Evolutionary conservation across 495 filamentous ascomycete genomes (phyloP).

Genomic region (Bombardia bombarda): DNA sequence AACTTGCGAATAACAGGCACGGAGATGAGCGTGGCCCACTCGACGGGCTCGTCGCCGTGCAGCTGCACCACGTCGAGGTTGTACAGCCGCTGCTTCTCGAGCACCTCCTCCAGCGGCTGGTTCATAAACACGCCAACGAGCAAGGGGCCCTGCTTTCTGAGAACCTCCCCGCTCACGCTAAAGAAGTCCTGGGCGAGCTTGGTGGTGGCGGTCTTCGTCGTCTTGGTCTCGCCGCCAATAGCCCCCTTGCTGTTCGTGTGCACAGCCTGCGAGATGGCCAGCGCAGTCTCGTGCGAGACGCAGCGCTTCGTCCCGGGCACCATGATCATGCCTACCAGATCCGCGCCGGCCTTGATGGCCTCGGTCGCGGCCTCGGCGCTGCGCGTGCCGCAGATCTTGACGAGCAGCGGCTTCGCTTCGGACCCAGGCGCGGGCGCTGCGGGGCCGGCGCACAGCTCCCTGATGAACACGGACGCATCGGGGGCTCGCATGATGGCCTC

Average conservation of each 20-base stretch:
- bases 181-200: slow-evolving; percentile 36
- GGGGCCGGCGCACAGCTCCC: slow-evolving; percentile 61
- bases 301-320: slow-evolving; percentile 72
- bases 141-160: slow-evolving; percentile 49
- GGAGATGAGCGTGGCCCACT: slow-evolving; percentile 81
- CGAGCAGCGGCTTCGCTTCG: slow-evolving; percentile 43
- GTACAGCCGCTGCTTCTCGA: slow-evolving; percentile 65
- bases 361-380: slow-evolving; percentile 69
- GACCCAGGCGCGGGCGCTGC: slow-evolving; percentile 19
- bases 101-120: slow-evolving; percentile 73
- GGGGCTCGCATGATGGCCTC: slow-evolving; percentile 94
- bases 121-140: slow-evolving; percentile 93
- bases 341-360: slow-evolving; percentile 82
- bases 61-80: slow-evolving; percentile 87
- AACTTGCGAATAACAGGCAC: slow-evolving; percentile 87
- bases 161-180: slow-evolving; percentile 28
- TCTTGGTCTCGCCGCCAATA: slow-evolving; percentile 9
- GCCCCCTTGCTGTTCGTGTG: slow-evolving; percentile 33
- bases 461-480: slow-evolving; percentile 67
- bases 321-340: slow-evolving; percentile 87
- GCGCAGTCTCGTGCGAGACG: slow-evolving; percentile 67
- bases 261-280: slow-evolving; percentile 70
- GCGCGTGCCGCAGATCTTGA: slow-evolving; percentile 96
- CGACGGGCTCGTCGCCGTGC: slow-evolving; percentile 83
- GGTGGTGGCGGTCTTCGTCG: slow-evolving; percentile 1